A percentile compares a stretch with the other conserved stretches of the same genome.
Evolutionary conservation across 2,329 filamentous ascomycete species (phyloP).

Genomic region (Penicillium sclerotigenum): DNA sequence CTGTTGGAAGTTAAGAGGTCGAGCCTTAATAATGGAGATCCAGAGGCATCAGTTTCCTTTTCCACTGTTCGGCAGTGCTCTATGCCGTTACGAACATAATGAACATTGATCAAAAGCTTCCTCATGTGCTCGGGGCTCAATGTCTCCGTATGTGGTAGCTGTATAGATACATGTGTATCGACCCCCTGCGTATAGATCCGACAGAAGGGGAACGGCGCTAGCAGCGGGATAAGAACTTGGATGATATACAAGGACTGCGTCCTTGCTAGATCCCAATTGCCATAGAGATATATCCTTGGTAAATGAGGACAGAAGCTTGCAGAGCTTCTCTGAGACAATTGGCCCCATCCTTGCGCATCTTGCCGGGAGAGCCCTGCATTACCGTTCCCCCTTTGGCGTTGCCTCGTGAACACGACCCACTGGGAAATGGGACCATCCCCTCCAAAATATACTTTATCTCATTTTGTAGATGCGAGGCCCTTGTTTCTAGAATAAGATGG

Average conservation of each 20-base stretch:
- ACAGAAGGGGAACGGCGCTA: background rate
- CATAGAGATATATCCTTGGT: background rate
- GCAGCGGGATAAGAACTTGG: background rate
- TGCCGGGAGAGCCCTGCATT: background rate
- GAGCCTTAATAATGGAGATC: background rate
- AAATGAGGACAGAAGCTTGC: background rate
- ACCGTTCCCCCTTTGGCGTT: slow-evolving; percentile 3
- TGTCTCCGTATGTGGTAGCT: background rate
- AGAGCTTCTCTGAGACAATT: slow-evolving; percentile 2
- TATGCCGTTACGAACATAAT: background rate
- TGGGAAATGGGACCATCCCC: background rate
- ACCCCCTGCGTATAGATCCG: background rate
- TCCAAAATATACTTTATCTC: background rate
- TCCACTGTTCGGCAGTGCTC: background rate
- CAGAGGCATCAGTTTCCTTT: background rate
- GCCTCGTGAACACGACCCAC: slow-evolving; percentile 3
- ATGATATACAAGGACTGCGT: background rate
- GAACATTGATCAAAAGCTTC: background rate
- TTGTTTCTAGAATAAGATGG: background rate
- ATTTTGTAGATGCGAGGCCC: background rate
- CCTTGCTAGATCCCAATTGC: background rate
- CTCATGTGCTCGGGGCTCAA: background rate
- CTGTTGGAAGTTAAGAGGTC: background rate
- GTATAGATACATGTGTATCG: background rate
- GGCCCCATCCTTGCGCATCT: slow-evolving; percentile 3